phyloP scores from a whole-genome alignment of 208 protist genomes.

The Trypanosoma lewisi region DNA sequence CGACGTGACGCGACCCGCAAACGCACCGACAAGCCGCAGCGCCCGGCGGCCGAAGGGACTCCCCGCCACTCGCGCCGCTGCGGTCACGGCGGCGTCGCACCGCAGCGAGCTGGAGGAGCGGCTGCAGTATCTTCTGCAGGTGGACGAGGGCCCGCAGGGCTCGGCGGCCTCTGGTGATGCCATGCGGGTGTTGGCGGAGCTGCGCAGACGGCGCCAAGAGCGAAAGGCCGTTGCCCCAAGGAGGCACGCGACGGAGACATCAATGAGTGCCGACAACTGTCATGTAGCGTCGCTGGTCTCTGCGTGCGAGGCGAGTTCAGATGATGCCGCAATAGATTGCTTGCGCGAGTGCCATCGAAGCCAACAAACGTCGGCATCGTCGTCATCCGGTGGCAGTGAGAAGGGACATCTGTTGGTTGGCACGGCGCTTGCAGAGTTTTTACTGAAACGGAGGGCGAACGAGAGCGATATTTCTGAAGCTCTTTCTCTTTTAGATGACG shows the following conservation, averaged over 20 bases:
- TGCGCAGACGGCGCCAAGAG: constrained; percentile 10
- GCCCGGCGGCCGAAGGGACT: neutral
- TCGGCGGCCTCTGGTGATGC: constrained; percentile 14
- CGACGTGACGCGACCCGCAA: neutral
- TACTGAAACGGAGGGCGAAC: constrained; percentile 13
- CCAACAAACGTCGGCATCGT: too few species aligned
- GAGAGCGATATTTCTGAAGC: constrained; percentile 10
- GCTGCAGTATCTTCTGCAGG: constrained; percentile 20
- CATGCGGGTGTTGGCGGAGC: constrained; percentile 16
- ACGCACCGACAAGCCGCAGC: neutral
- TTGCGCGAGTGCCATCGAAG: constrained; percentile 1
- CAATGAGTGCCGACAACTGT: neutral
- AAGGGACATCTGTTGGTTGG: constrained; percentile 29
- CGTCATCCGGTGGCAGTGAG: neutral
- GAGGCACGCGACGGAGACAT: neutral
- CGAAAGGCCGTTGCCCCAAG: constrained; percentile 20
- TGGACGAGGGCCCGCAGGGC: neutral
- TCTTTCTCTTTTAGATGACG: constrained; percentile 48
- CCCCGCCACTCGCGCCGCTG: neutral
- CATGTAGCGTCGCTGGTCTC: constrained; percentile 21
- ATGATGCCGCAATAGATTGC: constrained; percentile 9
- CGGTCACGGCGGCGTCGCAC: neutral
- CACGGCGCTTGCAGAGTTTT: constrained; percentile 40
- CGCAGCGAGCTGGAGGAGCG: constrained; percentile 22
- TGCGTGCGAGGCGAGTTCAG: constrained; percentile 19